These are phyloP conservation scores for Phyllosticta paracitricarpa DNA, from an alignment of 2,329 filamentous ascomycete genomes.

Conservation along the genomic window DNA sequence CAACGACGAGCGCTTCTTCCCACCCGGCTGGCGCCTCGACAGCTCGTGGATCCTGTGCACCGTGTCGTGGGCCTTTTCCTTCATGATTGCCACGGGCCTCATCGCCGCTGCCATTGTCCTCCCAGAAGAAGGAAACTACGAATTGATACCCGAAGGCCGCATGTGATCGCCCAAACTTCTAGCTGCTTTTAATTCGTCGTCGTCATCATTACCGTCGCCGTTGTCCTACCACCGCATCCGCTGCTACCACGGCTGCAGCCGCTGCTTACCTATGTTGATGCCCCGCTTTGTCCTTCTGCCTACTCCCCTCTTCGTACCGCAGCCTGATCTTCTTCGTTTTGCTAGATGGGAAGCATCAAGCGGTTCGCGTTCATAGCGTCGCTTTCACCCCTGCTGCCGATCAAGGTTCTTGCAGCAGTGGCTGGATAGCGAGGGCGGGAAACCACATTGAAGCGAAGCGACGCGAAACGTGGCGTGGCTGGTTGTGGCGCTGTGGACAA, in stretches of 20 bases:
- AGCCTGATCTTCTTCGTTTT: neutral
- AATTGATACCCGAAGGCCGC: slow-evolving; percentile 48
- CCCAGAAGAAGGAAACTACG: slow-evolving; percentile 77
- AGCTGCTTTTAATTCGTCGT: neutral
- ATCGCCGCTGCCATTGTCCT: slow-evolving; percentile 58
- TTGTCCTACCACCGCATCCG: neutral
- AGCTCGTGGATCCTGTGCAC: slow-evolving; percentile 65
- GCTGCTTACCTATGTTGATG: neutral
- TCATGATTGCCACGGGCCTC: slow-evolving; percentile 48
- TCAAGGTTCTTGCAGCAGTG: neutral
- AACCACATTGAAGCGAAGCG: neutral
- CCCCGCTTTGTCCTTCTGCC: neutral
- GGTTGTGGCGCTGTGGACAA: neutral
- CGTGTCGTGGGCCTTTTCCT: slow-evolving; percentile 47
- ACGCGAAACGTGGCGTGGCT: neutral
- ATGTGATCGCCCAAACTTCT: neutral
- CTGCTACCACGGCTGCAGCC: neutral
- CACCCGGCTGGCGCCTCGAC: slow-evolving; percentile 67
- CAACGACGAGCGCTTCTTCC: slow-evolving; percentile 70
- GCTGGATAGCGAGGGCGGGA: neutral
- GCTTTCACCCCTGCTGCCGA: neutral
- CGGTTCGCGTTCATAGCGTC: neutral
- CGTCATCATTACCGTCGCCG: neutral
- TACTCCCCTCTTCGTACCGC: neutral
- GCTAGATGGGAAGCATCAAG: neutral